These are phyloP conservation scores for Moricandia arvensis DNA, from an alignment of 345 rosid genomes.

Conservation along the genomic window DNA sequence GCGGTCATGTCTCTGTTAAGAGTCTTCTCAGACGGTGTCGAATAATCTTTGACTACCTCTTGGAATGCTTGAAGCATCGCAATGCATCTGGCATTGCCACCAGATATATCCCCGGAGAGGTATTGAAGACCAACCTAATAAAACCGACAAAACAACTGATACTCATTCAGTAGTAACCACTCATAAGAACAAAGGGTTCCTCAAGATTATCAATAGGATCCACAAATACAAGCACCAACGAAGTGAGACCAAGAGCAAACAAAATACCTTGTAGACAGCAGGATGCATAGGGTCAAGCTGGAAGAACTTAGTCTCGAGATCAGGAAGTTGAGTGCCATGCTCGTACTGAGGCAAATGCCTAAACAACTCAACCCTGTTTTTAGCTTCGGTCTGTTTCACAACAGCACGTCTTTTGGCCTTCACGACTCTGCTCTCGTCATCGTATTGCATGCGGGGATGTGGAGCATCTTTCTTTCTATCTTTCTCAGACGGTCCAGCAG, in stretches of 20 bases:
- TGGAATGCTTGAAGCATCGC: conserved; percentile 97
- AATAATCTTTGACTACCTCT: conserved; percentile 76
- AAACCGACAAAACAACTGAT: conserved; percentile 25
- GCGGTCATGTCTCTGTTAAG: conserved; percentile 79
- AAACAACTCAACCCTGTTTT: conserved; percentile 86
- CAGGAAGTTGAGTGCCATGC: conserved; percentile 86
- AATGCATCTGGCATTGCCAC: conserved; percentile 96
- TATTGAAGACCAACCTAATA: conserved; percentile 91
- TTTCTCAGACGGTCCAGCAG: conserved; percentile 66
- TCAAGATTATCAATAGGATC: background rate
- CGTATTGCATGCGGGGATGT: conserved; percentile 95
- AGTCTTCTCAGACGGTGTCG: conserved; percentile 76
- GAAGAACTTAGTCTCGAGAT: conserved; percentile 76
- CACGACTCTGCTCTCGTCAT: conserved; percentile 83
- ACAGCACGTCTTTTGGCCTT: conserved; percentile 91
- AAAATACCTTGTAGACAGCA: conserved; percentile 77
- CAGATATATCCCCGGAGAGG: conserved; percentile 74
- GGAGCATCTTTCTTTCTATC: conserved; percentile 95
- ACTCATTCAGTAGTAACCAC: conserved; percentile 5
- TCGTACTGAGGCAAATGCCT: conserved; percentile 99
- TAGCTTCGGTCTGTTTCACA: conserved; percentile 84
- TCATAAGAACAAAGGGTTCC: conserved; percentile 2
- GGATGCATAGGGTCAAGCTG: conserved; percentile 93
- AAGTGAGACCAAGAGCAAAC: background rate
- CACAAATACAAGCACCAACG: background rate